Percentiles rank a stretch among this genome's conserved stretches.
Evolutionary conservation across 2,329 filamentous ascomycete species (phyloP).

Genomic region (Aspergillus cejpii): DNA sequence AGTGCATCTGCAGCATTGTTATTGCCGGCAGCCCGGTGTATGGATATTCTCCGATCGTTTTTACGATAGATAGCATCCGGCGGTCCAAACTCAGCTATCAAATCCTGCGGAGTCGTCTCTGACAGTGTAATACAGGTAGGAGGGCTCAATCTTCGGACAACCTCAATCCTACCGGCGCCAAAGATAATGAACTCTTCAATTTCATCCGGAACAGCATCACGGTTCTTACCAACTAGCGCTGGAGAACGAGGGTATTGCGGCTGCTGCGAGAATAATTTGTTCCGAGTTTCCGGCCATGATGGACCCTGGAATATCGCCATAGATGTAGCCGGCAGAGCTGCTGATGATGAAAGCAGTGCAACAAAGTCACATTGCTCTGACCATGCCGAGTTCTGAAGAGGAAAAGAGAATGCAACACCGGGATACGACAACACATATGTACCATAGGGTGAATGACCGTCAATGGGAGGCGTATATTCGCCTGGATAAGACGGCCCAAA

Average conservation of each 20-base stretch:
- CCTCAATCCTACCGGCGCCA: constrained; percentile 69
- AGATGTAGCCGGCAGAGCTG: constrained; percentile 67
- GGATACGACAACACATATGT: constrained; percentile 91
- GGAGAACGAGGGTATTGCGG: constrained; percentile 69
- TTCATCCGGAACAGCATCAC: constrained; percentile 80
- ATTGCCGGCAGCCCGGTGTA: constrained; percentile 51
- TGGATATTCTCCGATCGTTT: constrained; percentile 79
- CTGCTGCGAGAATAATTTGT: constrained; percentile 66
- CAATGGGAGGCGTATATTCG: constrained; percentile 68
- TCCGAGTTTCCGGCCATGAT: constrained; percentile 80
- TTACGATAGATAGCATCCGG: constrained; percentile 93
- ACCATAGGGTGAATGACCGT: constrained; percentile 51
- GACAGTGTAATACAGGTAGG: constrained; percentile 69
- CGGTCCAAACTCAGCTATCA: constrained; percentile 83
- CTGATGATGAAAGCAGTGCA: constrained; percentile 70
- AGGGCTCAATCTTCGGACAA: constrained; percentile 62
- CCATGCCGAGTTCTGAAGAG: constrained; percentile 66
- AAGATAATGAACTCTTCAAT: constrained; percentile 72
- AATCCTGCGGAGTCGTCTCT: constrained; percentile 83
- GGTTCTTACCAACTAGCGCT: constrained; percentile 60
- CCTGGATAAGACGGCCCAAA: constrained; percentile 90
- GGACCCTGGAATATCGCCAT: constrained; percentile 88
- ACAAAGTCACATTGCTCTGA: constrained; percentile 72
- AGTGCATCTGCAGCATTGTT: constrained; percentile 27
- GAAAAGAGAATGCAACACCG: constrained; percentile 87